Evolutionary conservation across 257 asterid genomes (phyloP).

Genomic region (Echium plantagineum): DNA sequence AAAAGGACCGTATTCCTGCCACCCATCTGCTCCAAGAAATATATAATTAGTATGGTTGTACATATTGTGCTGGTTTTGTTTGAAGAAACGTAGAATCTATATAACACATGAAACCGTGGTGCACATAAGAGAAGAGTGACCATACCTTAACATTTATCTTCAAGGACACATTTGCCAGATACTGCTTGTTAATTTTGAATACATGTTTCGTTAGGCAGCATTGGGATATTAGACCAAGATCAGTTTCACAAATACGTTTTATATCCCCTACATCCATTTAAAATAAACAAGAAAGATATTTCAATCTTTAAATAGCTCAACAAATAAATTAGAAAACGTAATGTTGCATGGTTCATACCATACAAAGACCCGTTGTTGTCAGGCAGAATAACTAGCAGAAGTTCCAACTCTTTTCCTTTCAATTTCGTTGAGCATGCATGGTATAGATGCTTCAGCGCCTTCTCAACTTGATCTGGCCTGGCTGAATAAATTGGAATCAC

Average conservation of each 20-base stretch:
- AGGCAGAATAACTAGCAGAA: conserved; percentile 56
- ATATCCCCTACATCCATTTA: neutral
- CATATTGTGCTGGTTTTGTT: no score
- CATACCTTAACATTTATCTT: neutral
- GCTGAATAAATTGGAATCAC: conserved; percentile 73
- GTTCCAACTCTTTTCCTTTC: conserved; percentile 91
- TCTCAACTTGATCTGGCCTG: conserved; percentile 95
- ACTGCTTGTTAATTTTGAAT: neutral
- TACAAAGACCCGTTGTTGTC: neutral
- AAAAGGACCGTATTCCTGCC: neutral
- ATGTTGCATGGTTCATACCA: neutral
- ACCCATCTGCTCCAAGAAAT: neutral
- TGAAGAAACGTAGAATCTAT: neutral
- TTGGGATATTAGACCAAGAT: neutral
- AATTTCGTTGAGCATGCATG: conserved; percentile 62
- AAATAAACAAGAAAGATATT: neutral
- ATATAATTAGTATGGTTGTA: no score
- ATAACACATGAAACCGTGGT: neutral
- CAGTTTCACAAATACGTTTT: neutral
- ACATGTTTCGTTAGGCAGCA: neutral
- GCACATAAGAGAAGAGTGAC: neutral
- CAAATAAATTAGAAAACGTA: neutral
- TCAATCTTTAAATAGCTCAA: neutral
- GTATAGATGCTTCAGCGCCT: conserved; percentile 78
- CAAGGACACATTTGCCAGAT: neutral